phyloP scores from a whole-genome alignment of 1,139 yeast genomes.

The Protomyces inouyei region DNA sequence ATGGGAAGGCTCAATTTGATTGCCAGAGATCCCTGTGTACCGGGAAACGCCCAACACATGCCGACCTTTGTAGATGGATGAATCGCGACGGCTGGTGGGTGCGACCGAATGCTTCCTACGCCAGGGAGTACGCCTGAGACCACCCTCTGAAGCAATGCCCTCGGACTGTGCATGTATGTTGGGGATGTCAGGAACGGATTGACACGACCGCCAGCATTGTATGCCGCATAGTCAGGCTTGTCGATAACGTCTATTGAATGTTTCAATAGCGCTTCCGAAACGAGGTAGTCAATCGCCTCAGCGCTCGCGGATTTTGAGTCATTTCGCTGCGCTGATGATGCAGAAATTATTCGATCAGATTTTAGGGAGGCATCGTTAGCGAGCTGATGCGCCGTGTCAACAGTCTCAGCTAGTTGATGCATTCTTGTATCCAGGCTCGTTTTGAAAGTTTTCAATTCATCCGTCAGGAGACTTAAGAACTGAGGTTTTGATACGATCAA shows the following conservation, averaged over 20 bases:
- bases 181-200: conserved; percentile 36
- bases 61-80: conserved; percentile 36
- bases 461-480: background rate
- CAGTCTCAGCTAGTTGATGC: background rate
- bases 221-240: conserved; percentile 39
- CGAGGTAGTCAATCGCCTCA: background rate
- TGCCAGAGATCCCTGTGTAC: conserved; percentile 37
- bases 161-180: conserved; percentile 35
- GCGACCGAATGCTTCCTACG: conserved; percentile 34
- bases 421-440: background rate
- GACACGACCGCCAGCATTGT: conserved; percentile 37
- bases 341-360: background rate
- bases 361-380: background rate
- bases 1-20: conserved; percentile 36
- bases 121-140: conserved; percentile 31
- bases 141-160: conserved; percentile 29
- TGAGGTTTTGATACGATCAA: background rate
- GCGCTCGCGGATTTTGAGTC: background rate
- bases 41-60: conserved; percentile 42
- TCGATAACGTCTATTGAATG: conserved; percentile 31
- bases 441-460: background rate
- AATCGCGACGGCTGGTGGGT: conserved; percentile 37
- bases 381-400: background rate
- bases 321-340: background rate
- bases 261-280: conserved; percentile 19